These are phyloP conservation scores for Cucurbita moschata DNA, from an alignment of 306 rosid genomes.

Conservation along the genomic window DNA sequence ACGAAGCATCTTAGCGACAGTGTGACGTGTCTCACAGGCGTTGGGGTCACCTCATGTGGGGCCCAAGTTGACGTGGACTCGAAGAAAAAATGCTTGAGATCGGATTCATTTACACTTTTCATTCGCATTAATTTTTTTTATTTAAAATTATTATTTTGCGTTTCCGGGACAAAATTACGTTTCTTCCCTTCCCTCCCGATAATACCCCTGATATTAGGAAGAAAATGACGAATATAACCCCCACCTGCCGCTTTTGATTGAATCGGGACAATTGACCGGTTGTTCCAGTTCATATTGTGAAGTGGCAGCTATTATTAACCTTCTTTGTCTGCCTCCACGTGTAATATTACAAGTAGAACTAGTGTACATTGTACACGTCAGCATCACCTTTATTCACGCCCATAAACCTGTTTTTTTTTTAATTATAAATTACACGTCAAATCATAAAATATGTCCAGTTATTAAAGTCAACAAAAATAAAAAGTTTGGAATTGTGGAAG, in stretches of 20 bases:
- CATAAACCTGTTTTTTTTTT: not conserved
- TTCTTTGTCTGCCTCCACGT: not conserved
- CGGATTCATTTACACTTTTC: not conserved
- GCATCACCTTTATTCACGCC: not conserved
- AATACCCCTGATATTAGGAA: not conserved
- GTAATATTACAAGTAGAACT: not conserved
- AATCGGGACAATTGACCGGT: not conserved
- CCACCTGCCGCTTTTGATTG: not conserved
- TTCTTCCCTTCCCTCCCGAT: not conserved
- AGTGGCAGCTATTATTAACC: not conserved
- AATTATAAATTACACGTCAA: no score
- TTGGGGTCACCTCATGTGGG: slow-evolving; percentile 10
- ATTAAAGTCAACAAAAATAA: no score
- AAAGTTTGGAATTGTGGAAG: no score
- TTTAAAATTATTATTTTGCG: not conserved
- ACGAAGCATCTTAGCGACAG: slow-evolving; percentile 16
- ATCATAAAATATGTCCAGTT: no score
- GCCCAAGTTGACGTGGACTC: slow-evolving; percentile 23
- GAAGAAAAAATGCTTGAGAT: slow-evolving; percentile 9
- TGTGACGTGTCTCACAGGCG: slow-evolving; percentile 28
- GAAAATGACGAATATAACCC: not conserved
- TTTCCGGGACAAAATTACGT: not conserved
- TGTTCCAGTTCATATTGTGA: not conserved
- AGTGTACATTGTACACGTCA: not conserved
- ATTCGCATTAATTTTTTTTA: not conserved